A percentile compares a stretch with the other conserved stretches of the same genome.
Evolutionary conservation across 2,329 filamentous ascomycete genomes (phyloP).

Genomic region (Byssothecium circinans): DNA sequence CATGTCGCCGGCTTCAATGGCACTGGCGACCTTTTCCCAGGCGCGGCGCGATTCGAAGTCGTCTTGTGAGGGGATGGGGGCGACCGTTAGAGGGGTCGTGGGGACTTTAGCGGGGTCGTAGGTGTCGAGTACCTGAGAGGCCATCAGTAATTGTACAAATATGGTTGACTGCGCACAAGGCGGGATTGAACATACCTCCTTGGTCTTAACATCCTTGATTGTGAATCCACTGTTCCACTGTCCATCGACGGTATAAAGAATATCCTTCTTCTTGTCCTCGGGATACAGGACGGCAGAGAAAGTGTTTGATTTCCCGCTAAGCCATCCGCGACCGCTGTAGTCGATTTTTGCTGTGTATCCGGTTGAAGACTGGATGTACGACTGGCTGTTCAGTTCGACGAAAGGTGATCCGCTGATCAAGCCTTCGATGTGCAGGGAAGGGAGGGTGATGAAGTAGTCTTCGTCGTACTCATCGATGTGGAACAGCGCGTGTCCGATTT

Average conservation of each 20-base stretch:
- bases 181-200: constrained; percentile 27
- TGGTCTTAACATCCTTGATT: constrained; percentile 67
- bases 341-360: constrained; percentile 89
- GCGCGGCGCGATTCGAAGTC: constrained; percentile 84
- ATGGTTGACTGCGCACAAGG: too few relatives aligned
- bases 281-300: constrained; percentile 76
- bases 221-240: constrained; percentile 87
- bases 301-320: constrained; percentile 93
- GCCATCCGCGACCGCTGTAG: constrained; percentile 91
- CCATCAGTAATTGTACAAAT: too few relatives aligned
- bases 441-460: constrained; percentile 87
- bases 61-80: constrained; percentile 76
- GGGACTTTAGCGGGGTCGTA: constrained; percentile 52
- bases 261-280: constrained; percentile 69
- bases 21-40: constrained; percentile 82
- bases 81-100: constrained; percentile 69
- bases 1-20: constrained; percentile 81
- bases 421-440: constrained; percentile 89
- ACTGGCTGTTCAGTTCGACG: constrained; percentile 83
- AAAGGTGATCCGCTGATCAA: constrained; percentile 85
- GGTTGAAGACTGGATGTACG: constrained; percentile 81
- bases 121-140: constrained; percentile 42
- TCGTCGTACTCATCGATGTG: constrained; percentile 70
- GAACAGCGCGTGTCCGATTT: constrained; percentile 85
- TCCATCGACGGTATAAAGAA: constrained; percentile 79